A percentile compares a stretch with the other conserved stretches of the same genome.
phyloP scores from a whole-genome alignment of 257 asterid genomes.

The Nemophila menziesii region DNA sequence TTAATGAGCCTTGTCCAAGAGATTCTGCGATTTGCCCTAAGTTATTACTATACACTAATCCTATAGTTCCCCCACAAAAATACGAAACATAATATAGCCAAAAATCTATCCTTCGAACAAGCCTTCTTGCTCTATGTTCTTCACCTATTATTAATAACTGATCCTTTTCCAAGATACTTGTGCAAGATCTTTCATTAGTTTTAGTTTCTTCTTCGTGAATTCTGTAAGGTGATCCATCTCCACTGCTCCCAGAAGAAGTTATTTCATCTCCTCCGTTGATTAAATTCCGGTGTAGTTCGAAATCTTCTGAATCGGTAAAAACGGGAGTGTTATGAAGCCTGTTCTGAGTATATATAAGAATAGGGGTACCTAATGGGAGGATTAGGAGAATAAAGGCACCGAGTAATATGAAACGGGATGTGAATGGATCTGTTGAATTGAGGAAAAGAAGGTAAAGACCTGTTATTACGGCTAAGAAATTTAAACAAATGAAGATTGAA shows the following conservation, averaged over 20 bases:
- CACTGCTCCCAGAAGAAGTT: conserved; percentile 4
- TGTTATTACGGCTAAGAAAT: conserved; percentile 42
- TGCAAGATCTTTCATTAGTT: conserved; percentile 28
- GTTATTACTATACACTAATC: conserved; percentile 82
- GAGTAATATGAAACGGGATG: conserved; percentile 29
- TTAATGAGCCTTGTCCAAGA: conserved; percentile 50
- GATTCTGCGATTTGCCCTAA: conserved; percentile 85
- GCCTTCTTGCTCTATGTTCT: conserved; percentile 49
- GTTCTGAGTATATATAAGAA: conserved; percentile 44
- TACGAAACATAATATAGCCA: conserved; percentile 69
- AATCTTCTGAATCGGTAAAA: conserved; percentile 44
- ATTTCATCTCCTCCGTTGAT: conserved; percentile 26
- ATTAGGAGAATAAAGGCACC: conserved; percentile 61
- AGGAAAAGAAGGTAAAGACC: conserved; percentile 76
- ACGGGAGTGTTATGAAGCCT: conserved; percentile 53
- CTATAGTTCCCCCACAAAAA: conserved; percentile 85
- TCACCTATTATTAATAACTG: conserved; percentile 56
- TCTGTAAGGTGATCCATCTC: conserved; percentile 8
- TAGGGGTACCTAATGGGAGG: conserved; percentile 63
- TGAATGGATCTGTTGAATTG: conserved; percentile 24
- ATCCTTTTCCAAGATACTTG: conserved; percentile 30
- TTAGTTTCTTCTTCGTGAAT: conserved; percentile 10
- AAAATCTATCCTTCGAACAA: conserved; percentile 56
- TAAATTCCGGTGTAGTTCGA: conserved; percentile 51
- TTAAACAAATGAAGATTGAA: conserved; percentile 37